These are phyloP conservation scores for Macrotyloma uniflorum DNA, from an alignment of 306 rosid species.

Conservation along the genomic window DNA sequence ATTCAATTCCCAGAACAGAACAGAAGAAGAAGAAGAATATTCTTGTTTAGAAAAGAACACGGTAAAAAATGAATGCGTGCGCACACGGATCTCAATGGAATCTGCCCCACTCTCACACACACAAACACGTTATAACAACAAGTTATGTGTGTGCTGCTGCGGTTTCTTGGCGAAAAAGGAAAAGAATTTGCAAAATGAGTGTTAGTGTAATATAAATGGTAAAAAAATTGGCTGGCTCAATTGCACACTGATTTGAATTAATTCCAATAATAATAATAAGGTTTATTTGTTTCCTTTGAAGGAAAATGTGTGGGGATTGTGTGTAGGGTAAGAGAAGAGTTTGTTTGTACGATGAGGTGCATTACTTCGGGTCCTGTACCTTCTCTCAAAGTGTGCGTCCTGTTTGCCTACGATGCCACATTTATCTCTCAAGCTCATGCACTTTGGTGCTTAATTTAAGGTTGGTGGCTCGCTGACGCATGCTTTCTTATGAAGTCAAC, in stretches of 20 bases:
- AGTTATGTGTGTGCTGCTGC: not conserved
- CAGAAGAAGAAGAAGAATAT: slow-evolving; percentile 6
- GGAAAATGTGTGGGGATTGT: not conserved
- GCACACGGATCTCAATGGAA: slow-evolving; percentile 17
- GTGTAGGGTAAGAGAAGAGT: not conserved
- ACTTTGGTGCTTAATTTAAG: slow-evolving; percentile 8
- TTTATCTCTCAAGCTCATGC: slow-evolving; percentile 14
- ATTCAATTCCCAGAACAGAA: not conserved
- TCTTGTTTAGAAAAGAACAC: not conserved
- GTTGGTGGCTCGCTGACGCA: not conserved
- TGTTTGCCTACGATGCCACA: not conserved
- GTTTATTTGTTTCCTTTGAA: not conserved
- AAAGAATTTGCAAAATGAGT: not conserved
- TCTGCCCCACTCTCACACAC: not conserved
- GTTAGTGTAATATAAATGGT: not conserved
- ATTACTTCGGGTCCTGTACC: not conserved
- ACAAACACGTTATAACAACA: not conserved
- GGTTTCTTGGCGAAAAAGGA: not conserved
- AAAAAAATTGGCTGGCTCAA: not conserved
- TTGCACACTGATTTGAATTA: not conserved
- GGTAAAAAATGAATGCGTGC: not conserved
- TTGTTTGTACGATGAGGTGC: slow-evolving; percentile 20
- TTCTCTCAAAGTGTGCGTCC: slow-evolving; percentile 9
- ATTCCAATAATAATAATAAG: not conserved
- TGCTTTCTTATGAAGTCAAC: not conserved